Conservation (phyloP, 495 filamentous ascomycete species). For the Aspergillus haitiensis region DNA sequence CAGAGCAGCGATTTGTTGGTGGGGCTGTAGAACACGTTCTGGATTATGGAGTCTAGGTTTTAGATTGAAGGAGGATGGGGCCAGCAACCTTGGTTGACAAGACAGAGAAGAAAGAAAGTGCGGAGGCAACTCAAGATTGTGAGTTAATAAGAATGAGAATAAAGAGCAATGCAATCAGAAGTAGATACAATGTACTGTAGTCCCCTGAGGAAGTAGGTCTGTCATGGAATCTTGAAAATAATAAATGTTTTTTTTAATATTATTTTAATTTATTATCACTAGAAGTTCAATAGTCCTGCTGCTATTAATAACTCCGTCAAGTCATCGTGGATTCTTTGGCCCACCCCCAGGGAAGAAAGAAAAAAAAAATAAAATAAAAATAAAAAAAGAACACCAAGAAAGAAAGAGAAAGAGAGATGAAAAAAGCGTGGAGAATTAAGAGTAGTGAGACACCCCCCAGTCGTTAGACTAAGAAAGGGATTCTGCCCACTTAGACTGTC, state of each 20-base stretch:
- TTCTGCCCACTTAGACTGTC: background rate
- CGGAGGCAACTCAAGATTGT: background rate
- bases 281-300: slow-evolving; percentile 10
- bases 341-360: background rate
- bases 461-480: background rate
- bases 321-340: background rate
- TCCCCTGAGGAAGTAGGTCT: background rate
- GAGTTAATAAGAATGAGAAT: background rate
- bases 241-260: background rate
- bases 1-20: slow-evolving; percentile 1
- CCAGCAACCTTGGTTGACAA: background rate
- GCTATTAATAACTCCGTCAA: slow-evolving; percentile 16
- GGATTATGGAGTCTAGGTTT: background rate
- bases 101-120: background rate
- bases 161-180: background rate
- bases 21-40: slow-evolving; percentile 12
- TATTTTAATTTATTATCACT: background rate
- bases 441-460: background rate
- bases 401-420: background rate
- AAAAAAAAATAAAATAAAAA: background rate
- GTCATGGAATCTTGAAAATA: no score
- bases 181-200: background rate
- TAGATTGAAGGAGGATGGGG: background rate
- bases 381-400: background rate
- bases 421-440: background rate